Base-by-base conservation (phyloP, 345 rosid species). In the Rhodomyrtus tomentosa region DNA sequence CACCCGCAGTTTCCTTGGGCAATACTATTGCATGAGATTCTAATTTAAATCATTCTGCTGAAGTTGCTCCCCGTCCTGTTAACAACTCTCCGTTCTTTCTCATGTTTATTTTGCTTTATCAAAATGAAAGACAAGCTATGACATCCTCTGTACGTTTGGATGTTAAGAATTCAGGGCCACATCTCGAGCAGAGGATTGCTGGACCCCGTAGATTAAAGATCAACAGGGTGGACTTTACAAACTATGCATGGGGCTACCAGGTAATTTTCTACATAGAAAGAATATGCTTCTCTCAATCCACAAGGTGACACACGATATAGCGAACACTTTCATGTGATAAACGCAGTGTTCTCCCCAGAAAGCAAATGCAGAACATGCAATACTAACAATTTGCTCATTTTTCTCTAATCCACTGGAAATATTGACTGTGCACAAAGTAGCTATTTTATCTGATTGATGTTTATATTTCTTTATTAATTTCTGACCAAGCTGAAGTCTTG, bases 201-300 rank as follows among this genome's bases (percentile, higher is more conserved):
- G 99, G 99, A 85, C 38, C 91, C 52, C 90, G 89, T 20, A 89
- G 84, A 6, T 92, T 93, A 50, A 88, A 45, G 20, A 88, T 95
- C 84, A 85, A 89, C 83, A 83, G 72, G 25, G 40, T 48, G 54
- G 89, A 90, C 83, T 89, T 91, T 83, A 85, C 89, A n/a, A 89
- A 92, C 80, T 80, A 88, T 87, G 52, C 88, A 4, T 94, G 95
- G 95, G 99, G 96, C 38, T 94, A 92, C 89, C 93, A 93, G 96
- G 99, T 95, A 82, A 22, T 51, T 68, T 7, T 82, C 16, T 85
- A 54, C 55, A 24, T 36, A 52, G 20, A 51, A 59, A 20, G 6
- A 21, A 36, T 18, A 32, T 84, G 79, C 76, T 83, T 27, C 51
- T 83, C 79, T 56, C 79, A 3, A 42, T 58, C 38, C 53, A 55